Evolutionary conservation across 768 basidiomycete genomes (phyloP).

Genomic region (Omphalotus guepiniiformis): DNA sequence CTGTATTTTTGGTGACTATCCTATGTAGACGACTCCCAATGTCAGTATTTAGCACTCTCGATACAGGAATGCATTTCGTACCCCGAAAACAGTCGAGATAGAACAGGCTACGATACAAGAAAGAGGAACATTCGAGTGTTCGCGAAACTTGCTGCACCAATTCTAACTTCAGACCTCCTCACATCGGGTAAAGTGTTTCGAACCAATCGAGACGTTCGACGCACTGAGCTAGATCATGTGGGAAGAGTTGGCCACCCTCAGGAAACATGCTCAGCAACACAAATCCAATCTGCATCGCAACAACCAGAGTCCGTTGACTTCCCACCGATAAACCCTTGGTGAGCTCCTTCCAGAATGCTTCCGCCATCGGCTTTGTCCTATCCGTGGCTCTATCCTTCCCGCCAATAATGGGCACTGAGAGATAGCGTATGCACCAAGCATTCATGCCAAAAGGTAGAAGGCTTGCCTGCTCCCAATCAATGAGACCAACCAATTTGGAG

Average conservation of each 20-base stretch:
- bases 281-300: slow-evolving; percentile 4
- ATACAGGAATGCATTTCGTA: too few relatives aligned
- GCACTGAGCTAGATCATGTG: background rate
- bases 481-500: slow-evolving; percentile 5
- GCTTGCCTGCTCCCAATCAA: slow-evolving; percentile 11
- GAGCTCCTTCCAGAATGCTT: slow-evolving; percentile 10
- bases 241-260: background rate
- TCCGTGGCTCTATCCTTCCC: slow-evolving; percentile 3
- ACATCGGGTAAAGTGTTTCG: too few relatives aligned
- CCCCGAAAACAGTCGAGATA: too few relatives aligned
- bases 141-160: too few relatives aligned
- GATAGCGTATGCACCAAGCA: slow-evolving; percentile 8
- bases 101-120: too few relatives aligned
- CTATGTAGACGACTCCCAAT: too few relatives aligned
- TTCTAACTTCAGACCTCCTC: too few relatives aligned
- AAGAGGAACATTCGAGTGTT: too few relatives aligned
- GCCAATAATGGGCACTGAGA: background rate
- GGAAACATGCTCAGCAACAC: background rate
- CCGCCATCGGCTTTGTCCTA: slow-evolving; percentile 8
- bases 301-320: background rate
- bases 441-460: slow-evolving; percentile 10
- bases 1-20: too few relatives aligned
- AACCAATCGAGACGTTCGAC: slow-evolving; percentile 8
- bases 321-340: background rate
- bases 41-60: too few relatives aligned